Percentiles rank a stretch among this genome's conserved stretches.
These are phyloP conservation scores for Backusella psychrophila DNA, from an alignment of 192 early-diverging fungal genomes.

Conservation along the genomic window DNA sequence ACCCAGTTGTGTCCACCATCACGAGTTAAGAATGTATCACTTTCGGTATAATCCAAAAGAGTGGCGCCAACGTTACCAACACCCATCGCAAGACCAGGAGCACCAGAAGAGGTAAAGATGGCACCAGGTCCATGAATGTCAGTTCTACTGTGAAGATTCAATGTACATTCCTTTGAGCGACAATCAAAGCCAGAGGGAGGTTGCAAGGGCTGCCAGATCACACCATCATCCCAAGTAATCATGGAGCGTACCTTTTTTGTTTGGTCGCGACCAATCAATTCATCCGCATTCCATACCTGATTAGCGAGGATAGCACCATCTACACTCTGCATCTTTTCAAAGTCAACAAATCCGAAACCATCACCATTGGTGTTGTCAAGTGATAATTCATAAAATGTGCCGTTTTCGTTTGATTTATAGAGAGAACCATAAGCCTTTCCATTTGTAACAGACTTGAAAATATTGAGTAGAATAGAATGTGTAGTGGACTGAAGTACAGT, in stretches of 20 bases:
- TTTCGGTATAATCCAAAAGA: slow-evolving; percentile 56
- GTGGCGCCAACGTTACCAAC: slow-evolving; percentile 82
- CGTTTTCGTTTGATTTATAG: slow-evolving; percentile 88
- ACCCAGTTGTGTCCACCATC: slow-evolving; percentile 88
- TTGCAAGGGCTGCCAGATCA: slow-evolving; percentile 61
- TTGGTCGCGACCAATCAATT: slow-evolving; percentile 51
- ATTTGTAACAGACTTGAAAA: slow-evolving; percentile 51
- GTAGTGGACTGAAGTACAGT: slow-evolving; percentile 85
- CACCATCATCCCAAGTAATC: slow-evolving; percentile 91
- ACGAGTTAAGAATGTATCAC: slow-evolving; percentile 76
- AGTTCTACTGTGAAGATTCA: slow-evolving; percentile 82
- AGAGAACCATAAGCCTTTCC: slow-evolving; percentile 67
- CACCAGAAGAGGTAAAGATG: slow-evolving; percentile 66
- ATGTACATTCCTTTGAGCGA: slow-evolving; percentile 49
- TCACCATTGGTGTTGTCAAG: slow-evolving; percentile 84
- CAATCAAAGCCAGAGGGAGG: slow-evolving; percentile 45
- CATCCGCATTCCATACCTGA: slow-evolving; percentile 69
- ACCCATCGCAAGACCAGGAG: slow-evolving; percentile 85
- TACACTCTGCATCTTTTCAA: slow-evolving; percentile 88
- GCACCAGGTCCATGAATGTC: slow-evolving; percentile 57
- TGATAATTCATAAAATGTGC: slow-evolving; percentile 72
- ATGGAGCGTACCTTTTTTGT: slow-evolving; percentile 68
- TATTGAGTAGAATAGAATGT: slow-evolving; percentile 76
- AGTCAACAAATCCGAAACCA: slow-evolving; percentile 72
- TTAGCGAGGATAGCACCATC: slow-evolving; percentile 89